These are phyloP conservation scores for Marchantia polymorpha DNA, from an alignment of 225 moss, liverwort and hornwort species.

Conservation along the genomic window DNA sequence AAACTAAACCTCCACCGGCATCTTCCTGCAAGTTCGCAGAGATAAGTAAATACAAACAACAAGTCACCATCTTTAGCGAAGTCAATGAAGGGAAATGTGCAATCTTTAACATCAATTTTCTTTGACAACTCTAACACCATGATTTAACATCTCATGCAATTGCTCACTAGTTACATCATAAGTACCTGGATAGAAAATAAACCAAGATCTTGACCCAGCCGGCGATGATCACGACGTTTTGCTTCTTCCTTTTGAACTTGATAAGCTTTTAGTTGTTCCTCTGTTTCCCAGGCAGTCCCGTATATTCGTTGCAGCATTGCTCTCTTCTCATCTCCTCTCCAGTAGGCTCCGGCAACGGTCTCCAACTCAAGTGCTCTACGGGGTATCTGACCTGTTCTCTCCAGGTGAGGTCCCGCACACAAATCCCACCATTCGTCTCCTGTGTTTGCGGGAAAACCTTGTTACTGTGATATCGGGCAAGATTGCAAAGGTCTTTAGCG, in stretches of 20 bases:
- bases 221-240: slow-evolving; percentile 85
- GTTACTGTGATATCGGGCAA: not conserved
- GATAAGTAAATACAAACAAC: not conserved
- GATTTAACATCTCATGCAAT: not conserved
- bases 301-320: slow-evolving; percentile 98
- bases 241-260: slow-evolving; percentile 92
- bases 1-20: slow-evolving; percentile 94
- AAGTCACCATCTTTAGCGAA: not conserved
- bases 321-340: slow-evolving; percentile 98
- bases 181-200: slow-evolving; percentile 90
- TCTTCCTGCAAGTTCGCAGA: slow-evolving; percentile 59
- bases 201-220: slow-evolving; percentile 91
- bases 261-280: slow-evolving; percentile 89
- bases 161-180: not conserved
- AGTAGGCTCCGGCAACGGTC: slow-evolving; percentile 92
- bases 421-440: slow-evolving; percentile 99
- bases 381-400: slow-evolving; percentile 88
- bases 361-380: slow-evolving; percentile 87
- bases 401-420: slow-evolving; percentile 92
- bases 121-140: too few relatives aligned
- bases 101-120: too few relatives aligned
- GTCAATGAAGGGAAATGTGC: too few relatives aligned
- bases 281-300: slow-evolving; percentile 96
- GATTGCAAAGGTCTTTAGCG: not conserved
- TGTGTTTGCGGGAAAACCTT: slow-evolving; percentile 20